Percentiles rank a stretch among this genome's conserved stretches.
phyloP scores from a whole-genome alignment of 2,329 filamentous ascomycete species.

The Stachybotrys chartarum region DNA sequence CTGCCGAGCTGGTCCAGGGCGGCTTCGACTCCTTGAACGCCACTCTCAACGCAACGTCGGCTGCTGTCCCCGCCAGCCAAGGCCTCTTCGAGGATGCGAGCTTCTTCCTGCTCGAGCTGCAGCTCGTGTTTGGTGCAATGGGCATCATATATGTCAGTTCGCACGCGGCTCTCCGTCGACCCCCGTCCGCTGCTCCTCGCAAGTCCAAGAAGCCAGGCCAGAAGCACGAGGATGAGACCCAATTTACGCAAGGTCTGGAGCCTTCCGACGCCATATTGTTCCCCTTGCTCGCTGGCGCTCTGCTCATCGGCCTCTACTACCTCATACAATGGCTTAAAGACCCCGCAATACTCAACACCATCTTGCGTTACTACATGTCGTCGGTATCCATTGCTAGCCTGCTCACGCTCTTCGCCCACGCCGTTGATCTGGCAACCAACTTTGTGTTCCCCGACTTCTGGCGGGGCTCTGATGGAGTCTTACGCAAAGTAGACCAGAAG shows the following conservation, averaged over 20 bases:
- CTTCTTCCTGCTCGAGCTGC: constrained; percentile 37
- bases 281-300: constrained; percentile 66
- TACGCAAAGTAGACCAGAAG: constrained; percentile 39
- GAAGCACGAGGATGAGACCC: constrained; percentile 42
- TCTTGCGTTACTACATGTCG: constrained; percentile 79
- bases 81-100: constrained; percentile 25
- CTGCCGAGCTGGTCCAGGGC: constrained; percentile 3
- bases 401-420: constrained; percentile 66
- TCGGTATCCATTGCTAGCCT: constrained; percentile 72
- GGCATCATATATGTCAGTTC: constrained; percentile 79
- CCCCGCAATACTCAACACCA: constrained; percentile 71
- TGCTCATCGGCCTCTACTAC: constrained; percentile 73
- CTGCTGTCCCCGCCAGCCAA: constrained; percentile 15
- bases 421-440: constrained; percentile 54
- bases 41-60: constrained; percentile 15
- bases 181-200: constrained; percentile 64
- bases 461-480: constrained; percentile 31
- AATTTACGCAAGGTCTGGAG: constrained; percentile 41
- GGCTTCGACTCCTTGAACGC: constrained; percentile 21
- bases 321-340: constrained; percentile 85
- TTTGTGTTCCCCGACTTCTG: constrained; percentile 71
- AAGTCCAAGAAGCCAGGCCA: constrained; percentile 37
- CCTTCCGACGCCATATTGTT: constrained; percentile 79
- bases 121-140: constrained; percentile 58
- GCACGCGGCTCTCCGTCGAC: constrained; percentile 77